A percentile compares a stretch with the other conserved stretches of the same genome.
Evolutionary conservation across 495 filamentous ascomycete species (phyloP).

Genomic region (Trichoderma gamsii): DNA sequence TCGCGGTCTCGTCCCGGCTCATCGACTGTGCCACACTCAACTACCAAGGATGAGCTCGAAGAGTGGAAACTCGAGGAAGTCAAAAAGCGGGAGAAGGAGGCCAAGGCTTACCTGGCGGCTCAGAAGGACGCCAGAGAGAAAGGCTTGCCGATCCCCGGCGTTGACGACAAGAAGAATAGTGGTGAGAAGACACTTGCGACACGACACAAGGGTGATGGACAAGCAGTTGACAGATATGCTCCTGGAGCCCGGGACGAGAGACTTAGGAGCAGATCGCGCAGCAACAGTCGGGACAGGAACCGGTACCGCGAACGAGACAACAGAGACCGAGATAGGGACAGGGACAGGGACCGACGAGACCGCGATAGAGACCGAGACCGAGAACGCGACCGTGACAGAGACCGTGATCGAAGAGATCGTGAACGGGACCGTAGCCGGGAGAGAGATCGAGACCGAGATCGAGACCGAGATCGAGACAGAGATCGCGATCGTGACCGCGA

Average conservation of each 20-base stretch:
- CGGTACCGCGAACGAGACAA: constrained; percentile 21
- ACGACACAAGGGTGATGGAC: constrained; percentile 13
- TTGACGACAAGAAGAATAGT: constrained; percentile 37
- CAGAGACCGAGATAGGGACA: constrained; percentile 18
- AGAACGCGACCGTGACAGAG: constrained; percentile 20
- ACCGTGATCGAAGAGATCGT: constrained; percentile 21
- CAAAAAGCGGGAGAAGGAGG: constrained; percentile 51
- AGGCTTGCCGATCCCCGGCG: constrained; percentile 42
- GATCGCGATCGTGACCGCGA: constrained; percentile 20
- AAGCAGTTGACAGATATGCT: constrained; percentile 24
- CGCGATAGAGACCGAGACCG: constrained; percentile 19
- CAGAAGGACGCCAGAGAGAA: constrained; percentile 48
- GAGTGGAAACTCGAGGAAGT: constrained; percentile 49
- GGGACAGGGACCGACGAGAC: constrained; percentile 24
- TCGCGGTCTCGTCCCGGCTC: constrained; percentile 31
- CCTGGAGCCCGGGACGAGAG: constrained; percentile 27
- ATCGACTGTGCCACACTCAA: constrained; percentile 23
- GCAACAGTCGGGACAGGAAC: constrained; percentile 24
- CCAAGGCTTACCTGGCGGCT: constrained; percentile 50
- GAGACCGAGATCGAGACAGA: constrained; percentile 23
- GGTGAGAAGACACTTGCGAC: constrained; percentile 34
- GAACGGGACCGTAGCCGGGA: constrained; percentile 19
- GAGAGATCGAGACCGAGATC: constrained; percentile 18
- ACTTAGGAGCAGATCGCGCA: constrained; percentile 19
- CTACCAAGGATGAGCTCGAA: constrained; percentile 32